Evolutionary conservation across 208 protist species (phyloP).

Genomic region (Vickermania spadyakhi): DNA sequence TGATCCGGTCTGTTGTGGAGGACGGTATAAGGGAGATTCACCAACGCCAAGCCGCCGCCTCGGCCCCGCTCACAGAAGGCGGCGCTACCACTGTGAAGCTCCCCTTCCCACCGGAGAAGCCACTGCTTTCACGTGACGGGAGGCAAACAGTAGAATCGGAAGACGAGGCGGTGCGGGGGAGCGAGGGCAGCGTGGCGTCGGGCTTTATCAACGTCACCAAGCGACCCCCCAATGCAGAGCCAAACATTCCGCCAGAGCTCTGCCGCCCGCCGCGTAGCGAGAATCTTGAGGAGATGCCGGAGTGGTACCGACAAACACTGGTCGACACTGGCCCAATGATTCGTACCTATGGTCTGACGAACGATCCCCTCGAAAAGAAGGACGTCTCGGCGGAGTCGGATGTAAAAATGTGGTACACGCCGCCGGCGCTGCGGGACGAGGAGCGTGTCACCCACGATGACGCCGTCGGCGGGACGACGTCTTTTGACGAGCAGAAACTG

Average conservation of each 20-base stretch:
- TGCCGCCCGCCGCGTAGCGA: conserved; percentile 45
- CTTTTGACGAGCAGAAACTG: conserved; percentile 82
- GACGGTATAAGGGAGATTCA: conserved; percentile 41
- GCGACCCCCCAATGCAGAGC: conserved; percentile 49
- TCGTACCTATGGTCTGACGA: conserved; percentile 55
- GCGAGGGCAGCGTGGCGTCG: background rate
- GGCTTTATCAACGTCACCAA: conserved; percentile 47
- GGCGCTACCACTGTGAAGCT: background rate
- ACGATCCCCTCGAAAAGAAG: conserved; percentile 65
- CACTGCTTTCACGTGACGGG: too few relatives aligned
- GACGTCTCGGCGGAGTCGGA: conserved; percentile 6
- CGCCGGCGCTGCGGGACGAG: conserved; percentile 36
- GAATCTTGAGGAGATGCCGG: conserved; percentile 53
- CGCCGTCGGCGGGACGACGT: conserved; percentile 40
- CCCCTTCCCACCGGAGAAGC: background rate
- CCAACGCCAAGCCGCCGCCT: conserved; percentile 16
- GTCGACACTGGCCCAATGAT: conserved; percentile 79
- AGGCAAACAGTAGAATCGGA: background rate
- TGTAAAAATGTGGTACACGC: conserved; percentile 65
- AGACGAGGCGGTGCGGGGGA: background rate
- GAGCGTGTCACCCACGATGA: conserved; percentile 73
- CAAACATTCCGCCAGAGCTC: conserved; percentile 62
- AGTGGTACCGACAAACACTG: conserved; percentile 72
- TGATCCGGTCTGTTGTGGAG: conserved; percentile 59
- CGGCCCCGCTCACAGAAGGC: conserved; percentile 7